These are phyloP conservation scores for Ailanthus altissimus DNA, from an alignment of 345 rosid species.

Conservation along the genomic window DNA sequence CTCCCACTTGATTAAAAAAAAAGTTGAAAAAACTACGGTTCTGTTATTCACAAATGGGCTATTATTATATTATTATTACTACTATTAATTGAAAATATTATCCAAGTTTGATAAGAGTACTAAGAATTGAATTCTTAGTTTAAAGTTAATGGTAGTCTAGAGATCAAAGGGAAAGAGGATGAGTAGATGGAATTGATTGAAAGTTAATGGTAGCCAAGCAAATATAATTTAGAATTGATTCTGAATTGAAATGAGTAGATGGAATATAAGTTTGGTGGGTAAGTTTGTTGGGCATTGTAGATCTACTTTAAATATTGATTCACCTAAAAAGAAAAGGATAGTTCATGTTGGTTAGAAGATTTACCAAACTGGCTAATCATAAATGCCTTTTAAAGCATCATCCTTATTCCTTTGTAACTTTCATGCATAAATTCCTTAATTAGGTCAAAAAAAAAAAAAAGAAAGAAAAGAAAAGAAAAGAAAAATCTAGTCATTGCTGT, in stretches of 20 bases:
- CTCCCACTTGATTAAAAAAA: neutral
- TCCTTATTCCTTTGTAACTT: neutral
- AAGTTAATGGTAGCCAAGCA: neutral
- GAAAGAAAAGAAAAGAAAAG: no score
- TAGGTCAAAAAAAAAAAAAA: neutral
- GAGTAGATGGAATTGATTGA: no score
- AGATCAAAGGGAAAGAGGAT: neutral
- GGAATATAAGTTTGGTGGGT: constrained; percentile 19
- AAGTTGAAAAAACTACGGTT: neutral
- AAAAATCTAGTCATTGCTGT: constrained; percentile 1
- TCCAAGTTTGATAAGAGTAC: neutral
- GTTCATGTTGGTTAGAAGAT: constrained; percentile 11
- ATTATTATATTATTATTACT: neutral
- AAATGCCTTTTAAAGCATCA: constrained; percentile 13
- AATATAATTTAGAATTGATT: neutral
- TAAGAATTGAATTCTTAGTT: neutral
- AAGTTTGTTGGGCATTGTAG: constrained; percentile 18
- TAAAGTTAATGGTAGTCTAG: neutral
- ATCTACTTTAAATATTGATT: neutral
- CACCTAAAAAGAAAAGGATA: neutral
- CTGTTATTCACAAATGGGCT: neutral
- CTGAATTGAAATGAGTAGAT: neutral
- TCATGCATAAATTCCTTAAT: neutral
- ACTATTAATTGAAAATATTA: neutral
- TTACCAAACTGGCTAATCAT: neutral